These are phyloP conservation scores for Neostapfia colusana DNA, from an alignment of 176 grass and related monocot genomes.

Conservation along the genomic window DNA sequence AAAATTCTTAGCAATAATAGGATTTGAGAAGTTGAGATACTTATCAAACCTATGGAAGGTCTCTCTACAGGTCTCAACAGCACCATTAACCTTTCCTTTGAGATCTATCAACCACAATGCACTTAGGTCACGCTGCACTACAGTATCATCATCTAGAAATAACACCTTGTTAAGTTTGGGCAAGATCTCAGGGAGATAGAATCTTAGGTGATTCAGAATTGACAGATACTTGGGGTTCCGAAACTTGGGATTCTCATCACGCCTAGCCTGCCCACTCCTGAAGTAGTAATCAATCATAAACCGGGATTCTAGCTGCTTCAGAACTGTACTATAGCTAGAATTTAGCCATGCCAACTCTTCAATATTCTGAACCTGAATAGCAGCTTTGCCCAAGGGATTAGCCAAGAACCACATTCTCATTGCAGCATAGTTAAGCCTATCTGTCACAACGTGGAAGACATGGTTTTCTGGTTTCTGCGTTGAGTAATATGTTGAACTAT, in stretches of 20 bases:
- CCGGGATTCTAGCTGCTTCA: slow-evolving; percentile 70
- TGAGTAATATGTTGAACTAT: slow-evolving; percentile 1
- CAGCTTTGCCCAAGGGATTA: slow-evolving; percentile 49
- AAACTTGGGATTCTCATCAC: slow-evolving; percentile 64
- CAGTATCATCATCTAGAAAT: slow-evolving; percentile 85
- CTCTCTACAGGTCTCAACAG: slow-evolving; percentile 67
- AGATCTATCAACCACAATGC: slow-evolving; percentile 72
- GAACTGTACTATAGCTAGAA: slow-evolving; percentile 75
- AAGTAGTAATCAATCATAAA: slow-evolving; percentile 90
- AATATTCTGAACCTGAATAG: slow-evolving; percentile 64
- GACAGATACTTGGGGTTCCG: slow-evolving; percentile 82
- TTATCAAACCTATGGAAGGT: slow-evolving; percentile 82
- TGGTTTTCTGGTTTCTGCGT: slow-evolving; percentile 67
- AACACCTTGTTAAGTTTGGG: slow-evolving; percentile 77
- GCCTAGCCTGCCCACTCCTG: slow-evolving; percentile 39
- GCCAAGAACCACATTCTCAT: slow-evolving; percentile 92
- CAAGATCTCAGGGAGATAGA: slow-evolving; percentile 83
- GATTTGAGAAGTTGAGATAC: slow-evolving; percentile 87
- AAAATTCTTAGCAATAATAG: slow-evolving; percentile 69
- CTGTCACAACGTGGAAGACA: slow-evolving; percentile 80
- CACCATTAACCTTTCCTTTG: slow-evolving; percentile 73
- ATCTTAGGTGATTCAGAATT: slow-evolving; percentile 73
- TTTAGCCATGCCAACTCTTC: slow-evolving; percentile 78
- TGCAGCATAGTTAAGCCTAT: slow-evolving; percentile 78
- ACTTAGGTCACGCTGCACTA: slow-evolving; percentile 66